Conservation (phyloP, 108 stramenopile genomes). For the Nannochloropsis oceanica region DNA sequence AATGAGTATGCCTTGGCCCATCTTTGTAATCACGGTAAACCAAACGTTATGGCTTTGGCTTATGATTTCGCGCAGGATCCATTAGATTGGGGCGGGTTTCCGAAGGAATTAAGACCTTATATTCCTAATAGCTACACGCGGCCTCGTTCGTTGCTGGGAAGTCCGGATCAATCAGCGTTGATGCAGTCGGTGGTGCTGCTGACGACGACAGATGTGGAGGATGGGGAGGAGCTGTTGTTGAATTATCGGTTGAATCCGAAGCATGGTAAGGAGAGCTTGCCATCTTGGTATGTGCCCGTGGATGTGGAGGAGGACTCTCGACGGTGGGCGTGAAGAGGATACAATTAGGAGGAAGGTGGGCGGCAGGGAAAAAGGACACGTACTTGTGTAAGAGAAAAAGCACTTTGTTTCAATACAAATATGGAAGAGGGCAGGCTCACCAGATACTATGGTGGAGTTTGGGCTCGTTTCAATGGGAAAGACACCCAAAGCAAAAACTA, state of each 20-base stretch:
- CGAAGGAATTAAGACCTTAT: not conserved
- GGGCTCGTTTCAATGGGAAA: no score
- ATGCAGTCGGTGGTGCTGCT: not conserved
- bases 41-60: not conserved
- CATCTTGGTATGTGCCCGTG: not conserved
- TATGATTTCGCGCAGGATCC: not conserved
- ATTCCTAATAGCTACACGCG: not conserved
- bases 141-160: not conserved
- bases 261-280: not conserved
- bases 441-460: no score
- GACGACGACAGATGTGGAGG: not conserved
- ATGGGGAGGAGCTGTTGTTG: not conserved
- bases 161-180: not conserved
- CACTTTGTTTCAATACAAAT: no score
- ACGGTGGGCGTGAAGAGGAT: not conserved
- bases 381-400: no score
- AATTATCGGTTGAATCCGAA: not conserved
- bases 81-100: not conserved
- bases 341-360: not conserved
- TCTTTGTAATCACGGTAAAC: not conserved
- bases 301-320: not conserved
- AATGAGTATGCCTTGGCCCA: not conserved
- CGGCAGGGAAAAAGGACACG: no score
- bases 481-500: no score
- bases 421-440: no score